A percentile compares a stretch with the other conserved stretches of the same genome.
Evolutionary conservation across 106 monocot genomes (phyloP).

Genomic region (Dioscorea zingiberensis): DNA sequence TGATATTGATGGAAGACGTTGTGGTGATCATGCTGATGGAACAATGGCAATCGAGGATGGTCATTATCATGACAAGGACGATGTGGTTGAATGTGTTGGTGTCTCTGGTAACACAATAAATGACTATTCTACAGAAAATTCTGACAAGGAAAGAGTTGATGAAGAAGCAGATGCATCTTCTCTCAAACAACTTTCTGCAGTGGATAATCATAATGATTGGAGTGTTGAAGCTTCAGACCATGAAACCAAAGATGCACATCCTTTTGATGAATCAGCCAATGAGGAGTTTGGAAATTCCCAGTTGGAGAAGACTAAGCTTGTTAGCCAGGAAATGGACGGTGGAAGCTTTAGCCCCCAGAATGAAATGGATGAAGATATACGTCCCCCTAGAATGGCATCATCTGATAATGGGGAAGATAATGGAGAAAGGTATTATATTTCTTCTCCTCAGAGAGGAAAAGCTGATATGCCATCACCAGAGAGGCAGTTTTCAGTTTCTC

Average conservation of each 20-base stretch:
- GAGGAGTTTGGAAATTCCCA: conserved; percentile 4
- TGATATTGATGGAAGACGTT: background rate
- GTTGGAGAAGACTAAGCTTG: conserved; percentile 12
- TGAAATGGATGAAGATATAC: conserved; percentile 14
- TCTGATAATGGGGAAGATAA: conserved; percentile 17
- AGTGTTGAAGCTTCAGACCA: background rate
- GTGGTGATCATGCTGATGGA: background rate
- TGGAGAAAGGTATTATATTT: conserved; percentile 14
- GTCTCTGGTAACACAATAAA: background rate
- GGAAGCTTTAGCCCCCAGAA: conserved; percentile 2
- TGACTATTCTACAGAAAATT: background rate
- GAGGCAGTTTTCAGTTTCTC: conserved; percentile 24
- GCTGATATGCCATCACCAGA: conserved; percentile 31
- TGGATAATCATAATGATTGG: background rate
- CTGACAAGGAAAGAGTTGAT: background rate
- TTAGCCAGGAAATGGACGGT: conserved; percentile 17
- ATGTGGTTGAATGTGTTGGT: background rate
- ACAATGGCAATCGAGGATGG: background rate
- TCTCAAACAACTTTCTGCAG: background rate
- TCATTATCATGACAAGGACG: conserved; percentile 1
- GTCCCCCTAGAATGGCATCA: background rate
- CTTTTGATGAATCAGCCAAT: conserved; percentile 8
- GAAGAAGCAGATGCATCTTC: background rate
- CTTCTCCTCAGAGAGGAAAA: conserved; percentile 22
- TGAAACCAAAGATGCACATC: conserved; percentile 5